Percentiles rank a stretch among this genome's conserved stretches.
Evolutionary conservation across 2,329 filamentous ascomycete species (phyloP).

Genomic region (Penicillium crustosum): DNA sequence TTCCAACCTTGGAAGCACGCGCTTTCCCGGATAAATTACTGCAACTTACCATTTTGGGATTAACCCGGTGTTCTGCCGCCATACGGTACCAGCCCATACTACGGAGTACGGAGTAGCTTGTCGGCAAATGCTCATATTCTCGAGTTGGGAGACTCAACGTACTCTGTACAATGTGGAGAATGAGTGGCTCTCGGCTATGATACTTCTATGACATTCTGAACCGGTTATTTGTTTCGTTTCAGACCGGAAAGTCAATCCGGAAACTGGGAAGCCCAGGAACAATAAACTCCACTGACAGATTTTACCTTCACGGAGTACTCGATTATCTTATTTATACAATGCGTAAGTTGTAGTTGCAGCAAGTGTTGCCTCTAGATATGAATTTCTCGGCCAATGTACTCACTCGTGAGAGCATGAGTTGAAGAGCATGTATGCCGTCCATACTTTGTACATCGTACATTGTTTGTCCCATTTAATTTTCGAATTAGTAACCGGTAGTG

Average conservation of each 20-base stretch:
- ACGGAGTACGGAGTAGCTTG: too few relatives aligned
- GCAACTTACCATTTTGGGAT: background rate
- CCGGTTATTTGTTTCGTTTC: background rate
- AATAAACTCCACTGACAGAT: background rate
- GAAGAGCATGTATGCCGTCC: background rate
- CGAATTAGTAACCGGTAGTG: background rate
- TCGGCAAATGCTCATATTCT: background rate
- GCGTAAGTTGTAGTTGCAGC: background rate
- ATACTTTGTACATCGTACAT: background rate
- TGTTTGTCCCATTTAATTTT: background rate
- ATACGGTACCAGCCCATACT: too few relatives aligned
- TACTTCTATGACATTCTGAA: background rate
- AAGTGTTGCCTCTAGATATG: background rate
- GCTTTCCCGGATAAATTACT: conserved; percentile 5
- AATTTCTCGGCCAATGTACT: background rate
- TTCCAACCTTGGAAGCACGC: background rate
- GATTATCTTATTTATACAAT: background rate
- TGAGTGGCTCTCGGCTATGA: background rate
- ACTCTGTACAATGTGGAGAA: background rate
- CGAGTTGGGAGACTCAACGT: background rate
- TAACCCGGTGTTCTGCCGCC: too few relatives aligned
- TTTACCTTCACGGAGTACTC: background rate
- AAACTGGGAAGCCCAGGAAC: background rate
- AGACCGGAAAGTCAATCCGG: background rate
- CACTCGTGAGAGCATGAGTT: background rate